Conservation (phyloP, 805 yeast genomes). For the Grigorovia jiainica region DNA sequence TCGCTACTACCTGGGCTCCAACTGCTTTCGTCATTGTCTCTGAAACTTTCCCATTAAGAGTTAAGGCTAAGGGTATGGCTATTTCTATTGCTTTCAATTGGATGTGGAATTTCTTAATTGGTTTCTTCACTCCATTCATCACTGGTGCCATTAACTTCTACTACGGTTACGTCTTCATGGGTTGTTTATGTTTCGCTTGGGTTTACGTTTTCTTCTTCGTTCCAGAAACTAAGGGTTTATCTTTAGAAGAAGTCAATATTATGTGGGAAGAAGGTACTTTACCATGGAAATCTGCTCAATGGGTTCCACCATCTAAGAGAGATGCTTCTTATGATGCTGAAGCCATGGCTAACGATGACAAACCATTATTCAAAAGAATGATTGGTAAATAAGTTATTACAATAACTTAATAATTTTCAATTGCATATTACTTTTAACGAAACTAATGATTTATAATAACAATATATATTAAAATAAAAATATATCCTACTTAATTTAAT, state of each 20-base stretch:
- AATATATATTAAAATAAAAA: too few relatives aligned
- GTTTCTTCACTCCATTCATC: constrained; percentile 63
- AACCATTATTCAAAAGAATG: constrained; percentile 12
- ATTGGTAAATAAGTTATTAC: not conserved
- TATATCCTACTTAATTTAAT: too few relatives aligned
- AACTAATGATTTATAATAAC: too few relatives aligned
- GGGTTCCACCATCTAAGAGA: constrained; percentile 40
- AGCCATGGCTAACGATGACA: constrained; percentile 11
- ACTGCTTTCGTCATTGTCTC: constrained; percentile 54
- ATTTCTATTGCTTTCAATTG: constrained; percentile 54
- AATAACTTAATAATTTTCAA: not conserved
- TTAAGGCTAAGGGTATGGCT: constrained; percentile 46
- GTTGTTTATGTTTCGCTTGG: constrained; percentile 44
- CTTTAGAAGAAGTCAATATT: constrained; percentile 71
- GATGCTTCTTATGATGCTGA: constrained; percentile 12
- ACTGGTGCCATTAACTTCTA: constrained; percentile 54
- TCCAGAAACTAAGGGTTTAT: constrained; percentile 69
- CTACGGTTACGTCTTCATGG: constrained; percentile 55
- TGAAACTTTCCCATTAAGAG: constrained; percentile 65
- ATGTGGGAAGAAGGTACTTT: constrained; percentile 34
- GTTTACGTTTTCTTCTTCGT: constrained; percentile 62
- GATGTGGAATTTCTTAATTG: constrained; percentile 54
- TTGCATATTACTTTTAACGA: too few relatives aligned
- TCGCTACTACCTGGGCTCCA: constrained; percentile 72
- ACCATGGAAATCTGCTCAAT: constrained; percentile 36